Base-by-base conservation (phyloP, 306 rosid species). In the Casuarina equisetifolia region DNA sequence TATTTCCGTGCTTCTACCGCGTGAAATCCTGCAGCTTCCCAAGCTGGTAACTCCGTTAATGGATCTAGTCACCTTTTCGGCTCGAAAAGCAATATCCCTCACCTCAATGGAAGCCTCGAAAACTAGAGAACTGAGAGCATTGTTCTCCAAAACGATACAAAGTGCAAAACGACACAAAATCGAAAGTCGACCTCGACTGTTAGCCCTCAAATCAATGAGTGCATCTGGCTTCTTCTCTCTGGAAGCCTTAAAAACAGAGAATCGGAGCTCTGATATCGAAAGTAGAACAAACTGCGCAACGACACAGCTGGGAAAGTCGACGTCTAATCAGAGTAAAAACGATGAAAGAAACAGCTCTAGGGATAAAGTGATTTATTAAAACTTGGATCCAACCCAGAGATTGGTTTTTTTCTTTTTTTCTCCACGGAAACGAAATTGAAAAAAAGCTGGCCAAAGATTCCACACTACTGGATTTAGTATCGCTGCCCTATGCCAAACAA, bases 1-100 rank as follows among this genome's bases (percentile, higher is more conserved):
- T 80, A 3, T 19, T 73, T 73, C 75, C 52, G 70, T 68, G 61
- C 75, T 71, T 35, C 46, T 52, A 13, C 68, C 63, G 74, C 63
- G 74, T 70, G 70, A 44, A 82, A 77, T 46, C 38, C 74, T 8
- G 73, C 35, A 62, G 74, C 11, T 36, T 76, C 82, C 81, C 50
- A 76, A 83, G 80, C 76, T 76, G 79, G 87, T 40, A 74, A 43
- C 57, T 72, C 75, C 38, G 43, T 70, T 70, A 73, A 46, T 39
- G 79, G 86, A 83, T 81, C 78, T 80, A 75, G 74, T 67, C 76
- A 59, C 80, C 80, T 86, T 42, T 87, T 78, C 40, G 85, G 90
- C 89, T 81, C 88, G 78, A 85, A 89, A 91, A 81, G 92, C 83
- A 81, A 84, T 87, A 83, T 6, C 66, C 46, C 72, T 51, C 25